These are phyloP conservation scores for Hirsutella thompsonii DNA, from an alignment of 2,329 filamentous ascomycete genomes.

Conservation along the genomic window DNA sequence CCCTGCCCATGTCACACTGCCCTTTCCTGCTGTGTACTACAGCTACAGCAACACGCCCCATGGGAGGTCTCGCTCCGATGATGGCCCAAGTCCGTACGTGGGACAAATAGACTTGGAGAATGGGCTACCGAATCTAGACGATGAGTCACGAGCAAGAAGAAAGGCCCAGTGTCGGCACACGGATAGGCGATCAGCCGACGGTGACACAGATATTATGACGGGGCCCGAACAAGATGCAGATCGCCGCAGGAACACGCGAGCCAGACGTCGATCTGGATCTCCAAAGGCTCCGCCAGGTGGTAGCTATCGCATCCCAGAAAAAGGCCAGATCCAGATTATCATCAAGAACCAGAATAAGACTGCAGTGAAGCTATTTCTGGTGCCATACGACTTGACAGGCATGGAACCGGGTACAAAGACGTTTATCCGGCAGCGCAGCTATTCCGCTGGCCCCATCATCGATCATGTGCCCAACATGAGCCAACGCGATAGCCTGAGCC, in stretches of 20 bases:
- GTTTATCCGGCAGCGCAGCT: constrained; percentile 87
- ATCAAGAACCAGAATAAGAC: constrained; percentile 99
- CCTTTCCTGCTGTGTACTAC: constrained; percentile 93
- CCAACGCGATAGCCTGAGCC: constrained; percentile 23
- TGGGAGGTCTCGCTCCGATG: constrained; percentile 53
- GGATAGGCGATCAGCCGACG: constrained; percentile 21
- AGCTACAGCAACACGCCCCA: constrained; percentile 63
- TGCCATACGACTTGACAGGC: constrained; percentile 82
- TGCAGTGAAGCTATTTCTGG: constrained; percentile 86
- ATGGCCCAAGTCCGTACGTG: constrained; percentile 92
- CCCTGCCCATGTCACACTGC: constrained; percentile 77
- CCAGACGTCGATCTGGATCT: constrained; percentile 41
- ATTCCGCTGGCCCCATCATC: constrained; percentile 75
- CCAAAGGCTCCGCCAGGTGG: constrained; percentile 61
- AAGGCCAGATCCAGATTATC: constrained; percentile 90
- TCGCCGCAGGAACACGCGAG: constrained; percentile 15
- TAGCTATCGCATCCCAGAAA: constrained; percentile 85
- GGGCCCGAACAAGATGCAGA: constrained; percentile 16
- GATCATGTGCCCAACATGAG: constrained; percentile 39
- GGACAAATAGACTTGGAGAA: constrained; percentile 87
- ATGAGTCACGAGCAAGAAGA: constrained; percentile 31
- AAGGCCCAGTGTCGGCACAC: constrained; percentile 33
- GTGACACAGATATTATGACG: constrained; percentile 10
- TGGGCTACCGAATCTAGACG: constrained; percentile 43
- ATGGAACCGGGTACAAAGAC: constrained; percentile 95